These are phyloP conservation scores for Spencermartinsiella ligniputridi DNA, from an alignment of 1,139 yeast genomes.

Conservation along the genomic window DNA sequence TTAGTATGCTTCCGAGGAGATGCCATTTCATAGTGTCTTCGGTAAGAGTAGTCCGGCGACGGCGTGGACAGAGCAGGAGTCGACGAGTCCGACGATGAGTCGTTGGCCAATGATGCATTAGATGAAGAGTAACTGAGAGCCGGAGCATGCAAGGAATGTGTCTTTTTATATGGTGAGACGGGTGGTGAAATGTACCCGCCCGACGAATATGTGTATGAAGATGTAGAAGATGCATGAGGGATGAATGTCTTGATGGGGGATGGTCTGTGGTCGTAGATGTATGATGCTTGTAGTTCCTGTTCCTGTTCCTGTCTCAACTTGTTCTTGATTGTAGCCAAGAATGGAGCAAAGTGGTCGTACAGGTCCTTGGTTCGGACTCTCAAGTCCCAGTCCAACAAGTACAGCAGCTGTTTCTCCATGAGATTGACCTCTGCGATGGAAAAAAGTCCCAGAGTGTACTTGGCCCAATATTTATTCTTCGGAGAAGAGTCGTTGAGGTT, in stretches of 20 bases:
- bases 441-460: constrained; percentile 80
- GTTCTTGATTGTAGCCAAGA: constrained; percentile 65
- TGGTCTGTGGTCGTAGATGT: constrained; percentile 7
- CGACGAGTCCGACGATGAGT: constrained; percentile 6
- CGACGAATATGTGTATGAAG: neutral
- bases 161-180: constrained; percentile 1
- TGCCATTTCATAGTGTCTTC: neutral
- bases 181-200: constrained; percentile 2
- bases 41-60: neutral
- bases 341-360: constrained; percentile 63
- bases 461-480: constrained; percentile 92
- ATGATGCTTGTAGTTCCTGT: constrained; percentile 7
- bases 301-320: constrained; percentile 21
- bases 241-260: constrained; percentile 4
- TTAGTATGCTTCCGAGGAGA: neutral
- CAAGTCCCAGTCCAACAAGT: constrained; percentile 80
- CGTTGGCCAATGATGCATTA: constrained; percentile 4
- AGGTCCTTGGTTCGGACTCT: constrained; percentile 67
- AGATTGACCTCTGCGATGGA: constrained; percentile 76
- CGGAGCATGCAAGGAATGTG: constrained; percentile 2
- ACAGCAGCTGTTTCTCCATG: constrained; percentile 83
- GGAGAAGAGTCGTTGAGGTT: constrained; percentile 91
- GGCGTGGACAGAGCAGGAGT: constrained; percentile 3
- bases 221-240: neutral
- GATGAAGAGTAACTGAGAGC: constrained; percentile 1